A percentile compares a stretch with the other conserved stretches of the same genome.
Conservation (phyloP, 352 stramenopile species). For the Pythium folliculosum region DNA sequence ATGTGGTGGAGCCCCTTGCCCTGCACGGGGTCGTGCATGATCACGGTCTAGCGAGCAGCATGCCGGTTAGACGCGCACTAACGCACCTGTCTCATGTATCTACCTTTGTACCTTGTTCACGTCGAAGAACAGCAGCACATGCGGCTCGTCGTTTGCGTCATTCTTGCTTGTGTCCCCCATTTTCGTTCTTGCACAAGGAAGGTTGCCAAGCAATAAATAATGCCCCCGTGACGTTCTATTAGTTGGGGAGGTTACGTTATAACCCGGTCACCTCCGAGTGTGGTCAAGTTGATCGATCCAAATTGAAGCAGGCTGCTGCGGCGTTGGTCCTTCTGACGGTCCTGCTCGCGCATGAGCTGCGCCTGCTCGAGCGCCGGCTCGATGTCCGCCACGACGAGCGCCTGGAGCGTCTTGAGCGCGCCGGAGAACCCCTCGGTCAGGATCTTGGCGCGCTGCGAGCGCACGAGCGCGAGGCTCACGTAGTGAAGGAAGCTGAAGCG, state of each 20-base stretch:
- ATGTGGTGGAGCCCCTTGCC: conserved; percentile 73
- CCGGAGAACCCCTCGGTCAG: conserved; percentile 43
- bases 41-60: conserved; percentile 51
- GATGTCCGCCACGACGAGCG: conserved; percentile 33
- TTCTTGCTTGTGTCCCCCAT: neutral
- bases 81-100: neutral
- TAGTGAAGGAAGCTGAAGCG: conserved; percentile 77
- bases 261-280: no score
- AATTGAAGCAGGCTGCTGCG: conserved; percentile 8
- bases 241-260: neutral
- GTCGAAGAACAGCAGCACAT: conserved; percentile 79
- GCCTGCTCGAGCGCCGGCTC: conserved; percentile 39
- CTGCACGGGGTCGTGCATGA: conserved; percentile 84
- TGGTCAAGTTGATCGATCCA: neutral
- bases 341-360: conserved; percentile 50
- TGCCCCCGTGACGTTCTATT: neutral
- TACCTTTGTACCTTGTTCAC: conserved; percentile 76
- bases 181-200: neutral
- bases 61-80: neutral
- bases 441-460: conserved; percentile 44
- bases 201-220: neutral
- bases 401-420: conserved; percentile 50
- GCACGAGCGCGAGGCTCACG: conserved; percentile 55
- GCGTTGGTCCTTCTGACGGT: conserved; percentile 37
- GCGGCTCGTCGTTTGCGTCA: conserved; percentile 30